Conservation (phyloP, 176 grass and related monocot genomes). For the Metroxylon sagu region DNA sequence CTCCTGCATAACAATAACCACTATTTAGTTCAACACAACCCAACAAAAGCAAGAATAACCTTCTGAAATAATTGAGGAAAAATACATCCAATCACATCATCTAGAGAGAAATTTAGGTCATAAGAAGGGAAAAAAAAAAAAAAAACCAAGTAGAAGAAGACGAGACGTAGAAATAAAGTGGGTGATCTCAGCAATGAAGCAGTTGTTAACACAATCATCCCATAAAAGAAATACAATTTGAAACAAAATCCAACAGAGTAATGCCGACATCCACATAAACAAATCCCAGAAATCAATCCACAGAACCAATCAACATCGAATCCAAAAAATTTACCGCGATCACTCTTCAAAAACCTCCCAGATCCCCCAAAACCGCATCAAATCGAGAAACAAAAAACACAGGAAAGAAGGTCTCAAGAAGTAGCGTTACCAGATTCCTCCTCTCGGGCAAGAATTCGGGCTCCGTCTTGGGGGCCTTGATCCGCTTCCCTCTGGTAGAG, state of each 20-base stretch:
- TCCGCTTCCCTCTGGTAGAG: conserved; percentile 21
- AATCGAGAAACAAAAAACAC: background rate
- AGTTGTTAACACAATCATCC: no score
- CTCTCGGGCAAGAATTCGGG: conserved; percentile 48
- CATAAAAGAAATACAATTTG: no score
- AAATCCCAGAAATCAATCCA: background rate
- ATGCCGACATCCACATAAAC: no score
- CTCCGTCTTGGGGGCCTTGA: conserved; percentile 33
- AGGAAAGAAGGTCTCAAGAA: background rate
- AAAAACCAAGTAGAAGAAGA: no score
- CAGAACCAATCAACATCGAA: background rate
- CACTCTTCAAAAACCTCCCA: background rate
- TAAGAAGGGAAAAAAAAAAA: no score
- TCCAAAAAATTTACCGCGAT: background rate
- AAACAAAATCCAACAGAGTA: no score
- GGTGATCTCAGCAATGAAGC: no score
- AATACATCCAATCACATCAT: background rate
- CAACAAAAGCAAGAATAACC: background rate
- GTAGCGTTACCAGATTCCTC: conserved; percentile 42
- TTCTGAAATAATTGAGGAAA: background rate
- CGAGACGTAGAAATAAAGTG: no score
- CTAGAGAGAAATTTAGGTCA: no score
- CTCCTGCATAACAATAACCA: conserved; percentile 37
- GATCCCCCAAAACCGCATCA: background rate
- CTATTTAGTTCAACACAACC: background rate